Base-by-base conservation (phyloP, 257 asterid species). In the Solanum chiquidenum region DNA sequence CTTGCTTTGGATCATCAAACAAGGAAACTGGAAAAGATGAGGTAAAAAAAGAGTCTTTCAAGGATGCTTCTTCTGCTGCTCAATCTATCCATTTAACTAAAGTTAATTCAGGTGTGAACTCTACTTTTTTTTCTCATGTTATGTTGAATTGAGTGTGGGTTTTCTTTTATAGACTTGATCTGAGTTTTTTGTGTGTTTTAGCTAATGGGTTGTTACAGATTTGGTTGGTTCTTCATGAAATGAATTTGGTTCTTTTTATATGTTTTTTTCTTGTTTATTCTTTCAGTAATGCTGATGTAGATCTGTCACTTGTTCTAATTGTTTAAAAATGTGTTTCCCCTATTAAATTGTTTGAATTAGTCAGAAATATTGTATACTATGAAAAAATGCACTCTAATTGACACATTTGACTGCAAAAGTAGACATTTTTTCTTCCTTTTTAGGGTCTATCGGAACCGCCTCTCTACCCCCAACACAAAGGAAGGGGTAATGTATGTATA, bases 1-100 rank as follows among this genome's bases (percentile, higher is more conserved):
- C 98, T 49, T 96, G 99, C 91, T 93, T 95, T 92, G 94, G 94
- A 93, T 95, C 99, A 91, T 93, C 98, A 87, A 87, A 91, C 62
- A 91, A 92, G 89, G 93, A 87, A 87, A 93, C 88, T 88, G 92
- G 86, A 27, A 92, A 92, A 90, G 94, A 91, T 69, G 90, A 91
- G 80, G 89, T 88, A 16, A 94, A 93, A 86, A 94, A 91, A 82
- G 98, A 96, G 91, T 91, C 98, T 92, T 91, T 92, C 55, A 93
- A 93, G 91, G 98, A 93, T 69, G 94, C 94, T 77, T 91, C 96
- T 77, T 49, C 60, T 49, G 91, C 91, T 87, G 92, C 93, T 88
- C 92, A 88, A 86, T 89, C 95, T 85, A 84, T 90, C 89, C 93
- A 90, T 90, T 91, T 90, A 80, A 92, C 90, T 89, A 92, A 95